phyloP scores from a whole-genome alignment of 2,329 filamentous ascomycete species.

The Ophiostoma ips region DNA sequence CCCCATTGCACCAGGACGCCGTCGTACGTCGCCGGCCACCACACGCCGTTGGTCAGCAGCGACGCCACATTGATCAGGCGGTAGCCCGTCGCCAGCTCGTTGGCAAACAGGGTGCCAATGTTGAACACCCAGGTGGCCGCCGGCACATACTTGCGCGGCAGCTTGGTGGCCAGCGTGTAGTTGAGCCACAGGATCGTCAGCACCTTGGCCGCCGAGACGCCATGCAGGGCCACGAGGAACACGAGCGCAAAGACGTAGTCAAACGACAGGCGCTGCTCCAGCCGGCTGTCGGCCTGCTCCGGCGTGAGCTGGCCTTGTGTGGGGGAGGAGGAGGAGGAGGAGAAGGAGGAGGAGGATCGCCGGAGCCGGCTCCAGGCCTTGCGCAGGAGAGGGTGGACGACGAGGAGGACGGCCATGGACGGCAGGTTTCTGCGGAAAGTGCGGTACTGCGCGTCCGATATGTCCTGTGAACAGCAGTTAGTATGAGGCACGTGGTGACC shows the following conservation, averaged over 20 bases:
- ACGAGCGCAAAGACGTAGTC: slow-evolving; percentile 70
- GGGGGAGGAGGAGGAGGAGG: slow-evolving; percentile 8
- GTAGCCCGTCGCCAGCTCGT: slow-evolving; percentile 74
- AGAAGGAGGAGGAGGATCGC: slow-evolving; percentile 14
- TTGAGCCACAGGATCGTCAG: slow-evolving; percentile 68
- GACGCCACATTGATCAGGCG: slow-evolving; percentile 49
- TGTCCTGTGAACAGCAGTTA: slow-evolving; percentile 46
- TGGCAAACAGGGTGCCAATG: slow-evolving; percentile 70
- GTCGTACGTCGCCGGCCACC: slow-evolving; percentile 14
- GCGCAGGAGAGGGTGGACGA: slow-evolving; percentile 68
- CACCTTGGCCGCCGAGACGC: slow-evolving; percentile 73
- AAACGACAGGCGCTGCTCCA: slow-evolving; percentile 62
- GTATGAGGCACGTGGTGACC: not conserved
- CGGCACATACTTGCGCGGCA: slow-evolving; percentile 61
- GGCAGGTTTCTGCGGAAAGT: slow-evolving; percentile 78
- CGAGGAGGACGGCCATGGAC: slow-evolving; percentile 58
- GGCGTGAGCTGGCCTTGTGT: slow-evolving; percentile 18
- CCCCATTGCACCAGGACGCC: slow-evolving; percentile 44
- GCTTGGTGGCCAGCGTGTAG: slow-evolving; percentile 58
- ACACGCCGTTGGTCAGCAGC: slow-evolving; percentile 23
- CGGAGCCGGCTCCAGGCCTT: slow-evolving; percentile 51
- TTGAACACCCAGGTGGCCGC: slow-evolving; percentile 81
- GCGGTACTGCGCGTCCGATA: slow-evolving; percentile 77
- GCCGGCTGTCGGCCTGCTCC: slow-evolving; percentile 38
- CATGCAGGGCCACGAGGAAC: slow-evolving; percentile 69